Conservation (phyloP, 176 grass and related monocot species). For the Ensete glaucum region DNA sequence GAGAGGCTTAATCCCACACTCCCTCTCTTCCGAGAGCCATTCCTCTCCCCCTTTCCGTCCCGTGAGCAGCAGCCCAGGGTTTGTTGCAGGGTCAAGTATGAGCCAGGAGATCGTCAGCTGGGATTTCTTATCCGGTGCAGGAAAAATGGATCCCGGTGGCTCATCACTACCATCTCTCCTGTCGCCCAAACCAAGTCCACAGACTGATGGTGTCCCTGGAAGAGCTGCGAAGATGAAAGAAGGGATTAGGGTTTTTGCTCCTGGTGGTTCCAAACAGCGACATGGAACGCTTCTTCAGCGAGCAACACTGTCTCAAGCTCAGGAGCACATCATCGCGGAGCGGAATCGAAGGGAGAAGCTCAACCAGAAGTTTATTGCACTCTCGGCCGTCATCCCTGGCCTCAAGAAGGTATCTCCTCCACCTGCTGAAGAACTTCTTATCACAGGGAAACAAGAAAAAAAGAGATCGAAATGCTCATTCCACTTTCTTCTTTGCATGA, state of each 20-base stretch:
- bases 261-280: background rate
- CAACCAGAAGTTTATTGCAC: constrained; percentile 49
- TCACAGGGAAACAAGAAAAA: no score
- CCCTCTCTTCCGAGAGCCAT: background rate
- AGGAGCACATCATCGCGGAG: constrained; percentile 62
- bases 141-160: background rate
- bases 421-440: no score
- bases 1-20: background rate
- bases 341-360: constrained; percentile 55
- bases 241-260: background rate
- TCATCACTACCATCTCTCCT: background rate
- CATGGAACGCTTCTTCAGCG: background rate
- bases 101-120: background rate
- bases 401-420: constrained; percentile 45
- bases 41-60: background rate
- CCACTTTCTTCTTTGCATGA: no score
- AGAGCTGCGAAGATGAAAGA: background rate
- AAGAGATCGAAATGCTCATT: no score
- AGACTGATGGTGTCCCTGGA: no score
- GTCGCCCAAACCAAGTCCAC: no score
- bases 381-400: constrained; percentile 48
- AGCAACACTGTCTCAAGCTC: constrained; percentile 14
- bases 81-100: background rate
- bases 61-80: background rate
- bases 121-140: background rate